Conservation (phyloP, 108 stramenopile genomes). For the Aurantiochytrium sp. region DNA sequence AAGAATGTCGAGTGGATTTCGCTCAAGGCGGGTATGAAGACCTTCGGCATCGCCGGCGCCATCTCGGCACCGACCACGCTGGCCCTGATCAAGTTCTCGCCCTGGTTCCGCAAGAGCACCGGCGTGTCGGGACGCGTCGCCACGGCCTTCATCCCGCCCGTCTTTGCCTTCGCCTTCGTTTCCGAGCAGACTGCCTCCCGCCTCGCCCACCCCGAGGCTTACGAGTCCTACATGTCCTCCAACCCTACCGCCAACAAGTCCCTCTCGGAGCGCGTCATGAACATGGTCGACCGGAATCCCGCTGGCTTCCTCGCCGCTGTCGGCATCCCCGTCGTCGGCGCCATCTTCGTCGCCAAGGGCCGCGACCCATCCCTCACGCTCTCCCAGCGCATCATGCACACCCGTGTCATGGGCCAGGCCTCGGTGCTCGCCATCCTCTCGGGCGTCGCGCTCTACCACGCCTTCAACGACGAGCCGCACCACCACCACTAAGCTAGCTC, state of each 20-base stretch:
- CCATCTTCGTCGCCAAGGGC: background rate
- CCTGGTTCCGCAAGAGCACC: conserved; percentile 21
- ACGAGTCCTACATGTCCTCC: background rate
- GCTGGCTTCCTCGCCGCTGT: background rate
- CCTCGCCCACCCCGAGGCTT: conserved; percentile 10
- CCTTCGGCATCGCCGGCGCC: background rate
- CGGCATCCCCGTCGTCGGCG: background rate
- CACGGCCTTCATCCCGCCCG: conserved; percentile 17
- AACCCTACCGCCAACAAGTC: background rate
- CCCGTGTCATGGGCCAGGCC: conserved; percentile 30
- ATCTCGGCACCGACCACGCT: background rate
- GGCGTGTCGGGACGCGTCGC: background rate
- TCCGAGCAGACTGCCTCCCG: conserved; percentile 28
- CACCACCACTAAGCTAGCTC: background rate
- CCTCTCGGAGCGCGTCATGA: background rate
- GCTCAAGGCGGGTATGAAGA: conserved; percentile 26
- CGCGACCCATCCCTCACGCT: background rate
- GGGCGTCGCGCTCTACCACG: conserved; percentile 16
- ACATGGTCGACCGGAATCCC: conserved; percentile 1
- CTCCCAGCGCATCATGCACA: conserved; percentile 26
- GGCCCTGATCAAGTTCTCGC: background rate
- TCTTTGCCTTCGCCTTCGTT: conserved; percentile 15
- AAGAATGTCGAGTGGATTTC: conserved; percentile 17
- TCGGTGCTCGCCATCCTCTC: background rate
- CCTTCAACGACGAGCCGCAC: background rate